Base-by-base conservation (phyloP, 2,329 filamentous ascomycete genomes). In the Diaporthe destruens region DNA sequence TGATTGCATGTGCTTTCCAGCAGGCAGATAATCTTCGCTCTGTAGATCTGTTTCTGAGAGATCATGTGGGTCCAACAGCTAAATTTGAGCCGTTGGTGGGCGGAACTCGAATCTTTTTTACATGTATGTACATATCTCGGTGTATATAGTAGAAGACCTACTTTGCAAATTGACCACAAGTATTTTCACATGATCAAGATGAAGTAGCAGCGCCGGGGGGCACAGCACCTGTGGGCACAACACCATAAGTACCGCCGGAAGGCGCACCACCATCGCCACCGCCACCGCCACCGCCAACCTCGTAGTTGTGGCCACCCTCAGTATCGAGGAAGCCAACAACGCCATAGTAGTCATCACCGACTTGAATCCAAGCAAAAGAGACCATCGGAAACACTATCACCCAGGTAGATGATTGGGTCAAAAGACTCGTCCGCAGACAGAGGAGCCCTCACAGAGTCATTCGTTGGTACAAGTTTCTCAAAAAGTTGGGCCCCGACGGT, bases 331-430 rank as follows among this genome's bases (percentile, higher is more conserved):
- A 74, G 36, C 66, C 73, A 6, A 69, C 74, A 6, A 75, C 69
- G 8, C 63, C 69, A 34, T 75, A 75, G 74, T 75, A 75, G 12
- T 51, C 29, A 57, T 72, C 42, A 14, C 85, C 85, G 29, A 87
- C 82, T 72, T 83, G 81, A 73, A 87, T 86, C 85, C 85, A 87
- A 14, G 83, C 84, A n/a, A 49, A 87, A 82, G 34, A 87, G 76
- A n/a, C 85, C 85, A 73, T 86, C 85, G 16, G 80, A 76, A 23
- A 87, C 77, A 25, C 81, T 79, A 36, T 88, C 84, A 5, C 87
- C 86, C 34, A 89, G 84, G 69, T 87, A 85, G 51, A 87, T 79
- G 75, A 85, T 88, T 78, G 87, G 87, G 74, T 87, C 85, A 71
- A 74, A 80, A 44, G 59, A 65, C 42, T n/a, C 16, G 18, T 49